Base-by-base conservation (phyloP, 169 alveolate genomes). In the Plasmodium coatneyi region DNA sequence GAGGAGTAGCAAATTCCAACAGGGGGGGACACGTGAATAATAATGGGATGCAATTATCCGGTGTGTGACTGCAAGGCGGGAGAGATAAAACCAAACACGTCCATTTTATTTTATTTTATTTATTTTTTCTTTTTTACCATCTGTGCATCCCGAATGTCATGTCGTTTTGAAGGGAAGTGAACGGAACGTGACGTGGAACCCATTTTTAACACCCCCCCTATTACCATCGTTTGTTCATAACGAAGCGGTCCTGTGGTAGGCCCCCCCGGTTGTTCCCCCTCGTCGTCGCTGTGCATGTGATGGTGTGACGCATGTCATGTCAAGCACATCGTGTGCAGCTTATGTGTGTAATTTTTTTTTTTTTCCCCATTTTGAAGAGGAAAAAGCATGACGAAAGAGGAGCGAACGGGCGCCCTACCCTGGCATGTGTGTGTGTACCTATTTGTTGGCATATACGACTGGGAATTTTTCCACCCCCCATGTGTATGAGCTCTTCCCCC, bases 1-100 rank as follows among this genome's bases (percentile, higher is more conserved):
- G 94, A 89, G 54, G 94, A 89, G 43, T 89, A 28, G 6, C 54
- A 7, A 7, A 10, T 34, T 74, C 9, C 28, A 49, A 22, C 5
- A 5, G 56, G 16, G 52, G 56, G 19, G 60, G 25, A 49, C 60
- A 1, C 60, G 1, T 49, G 60, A 9, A 16, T 10, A 16, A 49
- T 49, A 49, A 16, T 49, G 60, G 60, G 60, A 10, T 16, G 0
- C 25, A 49, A 4, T 49, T 14, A 49, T 49, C 60, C 60, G 60
- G 60, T 12, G 60, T 12, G 60, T 12, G 60, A 16, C 19, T 49
- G 22, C 60, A 22, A 3, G 22, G 60, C 1, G 60, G 60, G 60
- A 16, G 6, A 12, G 60, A 3, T 49, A 49, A 22, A 16, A 22
- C 1, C 7, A 49, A 12, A 12, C n/a, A 46, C 56, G 56, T 12